Base-by-base conservation (phyloP, 768 basidiomycete genomes). In the Pulveroboletus sp. region DNA sequence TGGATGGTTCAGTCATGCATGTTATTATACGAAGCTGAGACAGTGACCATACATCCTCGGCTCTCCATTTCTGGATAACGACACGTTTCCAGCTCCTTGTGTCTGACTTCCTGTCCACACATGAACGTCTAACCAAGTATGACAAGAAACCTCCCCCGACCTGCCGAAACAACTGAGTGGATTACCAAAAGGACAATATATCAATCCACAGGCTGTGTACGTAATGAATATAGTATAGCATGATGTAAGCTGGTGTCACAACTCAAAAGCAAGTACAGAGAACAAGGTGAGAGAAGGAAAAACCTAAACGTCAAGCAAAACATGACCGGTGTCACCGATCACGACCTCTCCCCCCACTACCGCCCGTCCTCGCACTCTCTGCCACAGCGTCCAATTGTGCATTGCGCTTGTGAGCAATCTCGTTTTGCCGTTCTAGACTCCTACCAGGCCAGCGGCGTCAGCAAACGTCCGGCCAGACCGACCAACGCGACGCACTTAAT, bases 381-480 rank as follows among this genome's bases (percentile, higher is more conserved):
- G 70, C 56, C 37, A 72, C 67, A 12, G 58, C 55, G 1, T 69
- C 66, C 8, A 73, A 50, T 30, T 70, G 70, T n/a, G 29, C 56
- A 27, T 27, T 87, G 34, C 91, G 80, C 63, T 83, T 87, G 63
- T 83, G 80, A n/a, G 89, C 88, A 20, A 83, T 68, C 22, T 92
- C 89, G 27, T 87, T 73, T 60, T 92, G 89, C 50, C 82, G 76
- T 59, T 90, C 85, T 13, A 89, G 69, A 51, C 77, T 82, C 75
- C 91, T 91, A 29, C 35, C n/a, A n/a, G n/a, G n/a, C n/a, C n/a
- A n/a, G n/a, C n/a, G n/a, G n/a, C n/a, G n/a, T 1, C 20, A 19
- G 43, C 20, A 24, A 44, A 32, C 2, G 16, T 2, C 31, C 19
- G 9, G 19, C 10, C 19, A 43, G 34, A 52, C 73, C 37, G 47